A percentile compares a stretch with the other conserved stretches of the same genome.
Conservation (phyloP, 192 early-diverging fungal species). For the Coemansia sp. region DNA sequence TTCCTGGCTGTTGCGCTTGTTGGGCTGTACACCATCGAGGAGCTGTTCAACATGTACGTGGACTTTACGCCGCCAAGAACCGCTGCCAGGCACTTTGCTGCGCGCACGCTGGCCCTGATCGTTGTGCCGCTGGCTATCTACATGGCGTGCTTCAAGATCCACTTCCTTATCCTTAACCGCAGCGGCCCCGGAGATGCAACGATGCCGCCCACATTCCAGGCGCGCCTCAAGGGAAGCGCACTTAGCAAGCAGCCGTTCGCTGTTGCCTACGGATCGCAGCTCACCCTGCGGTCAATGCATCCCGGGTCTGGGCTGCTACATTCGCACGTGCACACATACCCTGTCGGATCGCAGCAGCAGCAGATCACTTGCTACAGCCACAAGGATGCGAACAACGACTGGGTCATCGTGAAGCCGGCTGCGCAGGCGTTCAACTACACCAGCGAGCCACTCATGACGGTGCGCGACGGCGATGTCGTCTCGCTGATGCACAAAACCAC, state of each 20-base stretch:
- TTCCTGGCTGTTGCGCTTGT: conserved; percentile 86
- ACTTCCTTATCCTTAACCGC: conserved; percentile 78
- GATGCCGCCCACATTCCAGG: conserved; percentile 88
- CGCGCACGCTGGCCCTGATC: conserved; percentile 81
- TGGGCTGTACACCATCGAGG: conserved; percentile 86
- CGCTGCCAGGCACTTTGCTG: conserved; percentile 69
- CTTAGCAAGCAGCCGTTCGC: conserved; percentile 47
- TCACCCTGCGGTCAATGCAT: conserved; percentile 21
- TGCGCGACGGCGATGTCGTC: conserved; percentile 74
- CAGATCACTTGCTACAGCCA: conserved; percentile 84
- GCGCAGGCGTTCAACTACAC: conserved; percentile 22
- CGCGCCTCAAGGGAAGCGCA: conserved; percentile 72
- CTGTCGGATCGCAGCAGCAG: conserved; percentile 67
- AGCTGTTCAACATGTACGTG: conserved; percentile 78
- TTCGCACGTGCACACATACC: conserved; percentile 61
- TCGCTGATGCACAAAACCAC: conserved; percentile 65
- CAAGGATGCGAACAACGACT: conserved; percentile 71
- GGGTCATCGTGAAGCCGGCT: conserved; percentile 54
- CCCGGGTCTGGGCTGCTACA: conserved; percentile 47
- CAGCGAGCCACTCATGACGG: conserved; percentile 26
- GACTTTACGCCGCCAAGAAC: conserved; percentile 59
- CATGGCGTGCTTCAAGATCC: conserved; percentile 84
- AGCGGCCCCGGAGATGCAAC: conserved; percentile 89
- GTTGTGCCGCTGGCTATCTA: conserved; percentile 77
- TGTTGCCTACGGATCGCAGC: conserved; percentile 21